Conservation (phyloP, 106 monocot species). For the Apostasia shenzhenica region DNA sequence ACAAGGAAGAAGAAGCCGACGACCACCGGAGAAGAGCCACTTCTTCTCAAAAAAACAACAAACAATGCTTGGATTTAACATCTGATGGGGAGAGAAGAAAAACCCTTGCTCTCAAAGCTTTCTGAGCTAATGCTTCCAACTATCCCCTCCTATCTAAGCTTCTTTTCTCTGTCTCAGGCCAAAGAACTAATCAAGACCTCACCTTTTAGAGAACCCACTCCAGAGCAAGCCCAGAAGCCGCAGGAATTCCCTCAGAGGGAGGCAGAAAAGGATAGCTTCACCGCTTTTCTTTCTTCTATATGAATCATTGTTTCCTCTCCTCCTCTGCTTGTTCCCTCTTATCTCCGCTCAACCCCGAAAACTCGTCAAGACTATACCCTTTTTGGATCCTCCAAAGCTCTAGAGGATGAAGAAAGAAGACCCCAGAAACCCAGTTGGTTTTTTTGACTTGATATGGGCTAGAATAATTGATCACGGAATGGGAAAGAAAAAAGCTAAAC, state of each 20-base stretch:
- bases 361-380: constrained; percentile 26
- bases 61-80: constrained; percentile 14
- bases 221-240: constrained; percentile 19
- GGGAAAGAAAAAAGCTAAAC: constrained; percentile 1
- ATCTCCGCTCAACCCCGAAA: constrained; percentile 19
- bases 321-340: constrained; percentile 15
- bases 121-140: not conserved
- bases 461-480: constrained; percentile 30
- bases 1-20: constrained; percentile 6
- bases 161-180: constrained; percentile 11
- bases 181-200: constrained; percentile 21
- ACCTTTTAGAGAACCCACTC: constrained; percentile 27
- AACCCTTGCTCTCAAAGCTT: not conserved
- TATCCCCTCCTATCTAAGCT: not conserved
- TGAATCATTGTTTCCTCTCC: constrained; percentile 4
- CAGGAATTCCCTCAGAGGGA: constrained; percentile 25
- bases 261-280: constrained; percentile 5
- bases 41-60: not conserved
- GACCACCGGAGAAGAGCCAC: constrained; percentile 5
- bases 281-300: constrained; percentile 4
- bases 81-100: constrained; percentile 1
- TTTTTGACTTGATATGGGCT: constrained; percentile 23
- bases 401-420: constrained; percentile 8
- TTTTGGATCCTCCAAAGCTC: constrained; percentile 3
- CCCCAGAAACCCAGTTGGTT: constrained; percentile 18